Evolutionary conservation across 2,329 filamentous ascomycete species (phyloP), one percentile per base, ranked within the genome.

Genomic region (Cryphonectria japonica): DNA sequence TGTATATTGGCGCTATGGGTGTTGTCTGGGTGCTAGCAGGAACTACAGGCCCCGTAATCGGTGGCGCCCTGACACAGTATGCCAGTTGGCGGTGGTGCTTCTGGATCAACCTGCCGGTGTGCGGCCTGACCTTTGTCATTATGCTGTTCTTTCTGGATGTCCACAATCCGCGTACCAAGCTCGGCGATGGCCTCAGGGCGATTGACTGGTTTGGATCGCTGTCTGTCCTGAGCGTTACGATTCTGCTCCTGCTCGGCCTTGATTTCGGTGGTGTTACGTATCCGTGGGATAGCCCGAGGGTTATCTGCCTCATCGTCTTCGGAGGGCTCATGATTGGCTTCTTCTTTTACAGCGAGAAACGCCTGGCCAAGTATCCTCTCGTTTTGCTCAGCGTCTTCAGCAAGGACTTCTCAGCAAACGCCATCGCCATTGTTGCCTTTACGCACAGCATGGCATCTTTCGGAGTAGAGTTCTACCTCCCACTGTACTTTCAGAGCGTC

Each of bases 201-300:
- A 81, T 88, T n/a, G 86, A 88, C 75, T 88, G 86, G 86, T 69
- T 80, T 9, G 92, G 92, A 0, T 88, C 86, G 4, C 69, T 90
- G 5, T 80, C 86, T 1, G 86, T 93, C 73, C 82, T 91, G 19
- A 87, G 86, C 37, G 87, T 85, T 4, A 88, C 87, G 0, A 77
- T 92, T 61, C 90, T 92, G 87, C 80, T 92, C 11, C 84, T 92
- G 1, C 83, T 92, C 8, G 91, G 89, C 1, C 84, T 93, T 37
- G 87, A 92, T 72, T 89, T 89, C 65, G 91, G 91, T 4, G 91
- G 90, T n/a, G 84, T 87, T 41, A 82, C 83, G 1, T 82, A 85
- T 70, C 88, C 89, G 0, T 91, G 89, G 89, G 79, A 80, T 72
- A 90, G 87, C 0, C 81, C 87, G 0, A 84, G 82, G 8, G 87